A percentile compares a stretch with the other conserved stretches of the same genome.
These are phyloP conservation scores for Blumeriella jaapii DNA, from an alignment of 2,329 filamentous ascomycete species.

Conservation along the genomic window DNA sequence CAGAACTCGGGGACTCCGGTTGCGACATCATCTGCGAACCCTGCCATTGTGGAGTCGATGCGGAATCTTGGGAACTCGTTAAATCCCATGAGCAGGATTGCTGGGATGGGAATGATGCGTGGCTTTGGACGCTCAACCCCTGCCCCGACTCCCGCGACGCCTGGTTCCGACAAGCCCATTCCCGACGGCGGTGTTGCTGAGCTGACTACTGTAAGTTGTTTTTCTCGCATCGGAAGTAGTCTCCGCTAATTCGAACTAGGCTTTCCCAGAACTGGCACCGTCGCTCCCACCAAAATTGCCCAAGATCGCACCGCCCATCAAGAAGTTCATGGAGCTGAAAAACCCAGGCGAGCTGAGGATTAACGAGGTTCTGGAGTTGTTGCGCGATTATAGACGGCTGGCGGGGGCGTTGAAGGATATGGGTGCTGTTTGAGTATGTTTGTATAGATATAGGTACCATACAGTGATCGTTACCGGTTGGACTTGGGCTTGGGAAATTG, in stretches of 20 bases:
- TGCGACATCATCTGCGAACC: slow-evolving; percentile 32
- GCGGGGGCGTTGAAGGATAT: slow-evolving; percentile 52
- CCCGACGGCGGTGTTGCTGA: slow-evolving; percentile 40
- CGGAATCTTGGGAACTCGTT: slow-evolving; percentile 68
- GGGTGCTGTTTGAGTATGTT: slow-evolving; percentile 38
- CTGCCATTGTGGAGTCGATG: slow-evolving; percentile 67
- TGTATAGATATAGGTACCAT: too few species aligned
- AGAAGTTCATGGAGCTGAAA: slow-evolving; percentile 61
- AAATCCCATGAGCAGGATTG: slow-evolving; percentile 72
- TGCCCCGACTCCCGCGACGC: slow-evolving; percentile 30
- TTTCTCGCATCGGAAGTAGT: background rate
- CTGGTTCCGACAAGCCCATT: slow-evolving; percentile 30
- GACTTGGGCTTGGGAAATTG: background rate
- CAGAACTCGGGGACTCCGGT: slow-evolving; percentile 22
- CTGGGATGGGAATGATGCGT: slow-evolving; percentile 61
- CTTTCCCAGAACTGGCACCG: slow-evolving; percentile 48
- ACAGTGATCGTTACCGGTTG: background rate
- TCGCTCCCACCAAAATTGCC: slow-evolving; percentile 41
- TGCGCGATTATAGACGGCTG: slow-evolving; percentile 64
- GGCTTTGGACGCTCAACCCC: slow-evolving; percentile 52
- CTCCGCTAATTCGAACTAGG: slow-evolving; percentile 29
- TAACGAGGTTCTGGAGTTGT: slow-evolving; percentile 59
- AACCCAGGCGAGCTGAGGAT: slow-evolving; percentile 59
- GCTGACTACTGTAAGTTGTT: slow-evolving; percentile 40
- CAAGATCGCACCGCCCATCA: slow-evolving; percentile 54